phyloP scores from a whole-genome alignment of 2,329 filamentous ascomycete species.

The Lachnellula subtilissima region DNA sequence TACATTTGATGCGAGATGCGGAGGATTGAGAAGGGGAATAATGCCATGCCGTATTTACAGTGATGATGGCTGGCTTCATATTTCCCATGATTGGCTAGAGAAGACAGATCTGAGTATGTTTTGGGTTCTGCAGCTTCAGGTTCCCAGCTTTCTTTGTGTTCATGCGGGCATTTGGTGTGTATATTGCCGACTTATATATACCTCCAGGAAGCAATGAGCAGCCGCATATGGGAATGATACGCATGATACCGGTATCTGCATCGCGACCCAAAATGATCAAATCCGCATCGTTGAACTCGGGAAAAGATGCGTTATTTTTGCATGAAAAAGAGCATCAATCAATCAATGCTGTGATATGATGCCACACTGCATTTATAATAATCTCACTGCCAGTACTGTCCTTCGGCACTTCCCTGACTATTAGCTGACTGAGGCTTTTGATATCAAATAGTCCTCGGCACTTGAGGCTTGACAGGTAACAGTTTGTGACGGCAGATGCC shows the following conservation, averaged over 20 bases:
- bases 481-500: slow-evolving; percentile 13
- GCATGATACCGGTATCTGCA: background rate
- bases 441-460: slow-evolving; percentile 8
- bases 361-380: background rate
- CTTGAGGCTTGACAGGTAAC: slow-evolving; percentile 5
- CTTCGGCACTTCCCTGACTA: background rate
- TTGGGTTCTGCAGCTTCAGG: too few species aligned
- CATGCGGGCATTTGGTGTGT: background rate
- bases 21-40: too few species aligned
- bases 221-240: background rate
- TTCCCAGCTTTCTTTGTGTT: background rate
- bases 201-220: background rate
- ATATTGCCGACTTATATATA: background rate
- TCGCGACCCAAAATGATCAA: too few species aligned
- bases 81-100: too few species aligned
- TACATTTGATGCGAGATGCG: background rate
- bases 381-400: background rate
- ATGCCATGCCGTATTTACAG: too few species aligned
- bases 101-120: too few species aligned
- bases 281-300: too few species aligned
- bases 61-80: too few species aligned
- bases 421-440: background rate
- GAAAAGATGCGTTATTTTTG: too few species aligned
- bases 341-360: slow-evolving; percentile 7
- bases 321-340: background rate